Evolutionary conservation across 2,329 filamentous ascomycete genomes (phyloP), one percentile per base, ranked within the genome.

Genomic region (Chaetomiaceae sp.): DNA sequence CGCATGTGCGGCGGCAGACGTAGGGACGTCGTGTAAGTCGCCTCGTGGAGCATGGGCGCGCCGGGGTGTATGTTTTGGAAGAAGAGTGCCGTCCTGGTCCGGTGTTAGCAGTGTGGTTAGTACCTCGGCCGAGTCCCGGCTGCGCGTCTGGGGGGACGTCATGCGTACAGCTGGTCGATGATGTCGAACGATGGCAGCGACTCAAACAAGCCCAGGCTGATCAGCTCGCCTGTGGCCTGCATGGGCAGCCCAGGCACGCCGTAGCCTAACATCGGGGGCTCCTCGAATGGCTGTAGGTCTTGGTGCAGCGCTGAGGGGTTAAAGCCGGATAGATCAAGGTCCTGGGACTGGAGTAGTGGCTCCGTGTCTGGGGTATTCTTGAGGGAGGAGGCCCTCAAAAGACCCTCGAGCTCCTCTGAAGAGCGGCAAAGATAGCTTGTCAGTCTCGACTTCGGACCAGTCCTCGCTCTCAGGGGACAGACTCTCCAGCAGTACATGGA

Each of bases 151-250:
- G n/a, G n/a, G n/a, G n/a, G n/a, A n/a, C n/a, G n/a, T n/a, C n/a
- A n/a, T n/a, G n/a, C n/a, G n/a, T n/a, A n/a, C n/a, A 50, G 53
- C 18, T 36, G 19, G 17, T 60, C 56, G 2, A 63, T 49, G 1
- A 63, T 34, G 5, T 56, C 42, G 10, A 52, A 52, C 0, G 61
- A 53, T 1, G 60, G 63, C 1, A 60, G 53, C 37, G 60, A 54
- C 42, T 65, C 62, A 42, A 58, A 60, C 2, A 62, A 54, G 2
- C 61, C 60, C 8, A 60, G 57, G 24, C 51, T 46, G 5, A 58
- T 47, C 12, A 63, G 14, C 15, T 59, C 51, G 10, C 42, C 42
- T 18, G 29, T 7, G 3, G 36, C 26, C 4, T n/a, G 37, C 2
- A n/a, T n/a, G n/a, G n/a, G n/a, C n/a, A n/a, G n/a, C n/a, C n/a